Evolutionary conservation across 2,329 filamentous ascomycete genomes (phyloP).

Genomic region (Talaromyces sp.): DNA sequence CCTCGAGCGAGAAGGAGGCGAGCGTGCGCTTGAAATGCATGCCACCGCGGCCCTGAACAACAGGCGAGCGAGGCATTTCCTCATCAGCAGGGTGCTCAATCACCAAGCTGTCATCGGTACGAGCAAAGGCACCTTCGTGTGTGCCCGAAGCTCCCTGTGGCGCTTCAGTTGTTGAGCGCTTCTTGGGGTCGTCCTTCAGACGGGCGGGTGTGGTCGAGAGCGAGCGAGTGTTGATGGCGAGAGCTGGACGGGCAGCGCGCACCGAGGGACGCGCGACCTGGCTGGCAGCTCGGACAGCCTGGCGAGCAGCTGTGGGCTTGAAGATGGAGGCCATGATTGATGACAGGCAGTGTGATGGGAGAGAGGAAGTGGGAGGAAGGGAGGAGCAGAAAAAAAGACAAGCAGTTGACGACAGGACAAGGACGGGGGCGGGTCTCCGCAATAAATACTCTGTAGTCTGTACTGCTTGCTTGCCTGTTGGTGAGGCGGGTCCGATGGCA

Average conservation of each 20-base stretch:
- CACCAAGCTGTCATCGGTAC: conserved; percentile 72
- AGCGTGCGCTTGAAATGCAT: conserved; percentile 81
- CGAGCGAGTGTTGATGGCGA: conserved; percentile 18
- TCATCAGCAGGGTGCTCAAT: conserved; percentile 73
- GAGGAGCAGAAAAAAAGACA: background rate
- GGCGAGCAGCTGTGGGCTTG: conserved; percentile 22
- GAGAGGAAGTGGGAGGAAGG: background rate
- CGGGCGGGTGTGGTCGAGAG: conserved; percentile 27
- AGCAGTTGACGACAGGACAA: background rate
- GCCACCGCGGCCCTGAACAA: conserved; percentile 71
- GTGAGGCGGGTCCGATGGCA: conserved; percentile 2
- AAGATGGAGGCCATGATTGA: conserved; percentile 21
- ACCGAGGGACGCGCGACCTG: conserved; percentile 17
- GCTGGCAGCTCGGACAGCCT: conserved; percentile 20
- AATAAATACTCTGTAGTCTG: conserved; percentile 10
- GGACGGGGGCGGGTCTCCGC: background rate
- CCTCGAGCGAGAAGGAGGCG: conserved; percentile 79
- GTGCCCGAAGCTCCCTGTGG: conserved; percentile 25
- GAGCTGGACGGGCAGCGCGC: conserved; percentile 12
- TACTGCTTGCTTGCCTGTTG: background rate
- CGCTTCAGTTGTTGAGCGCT: conserved; percentile 25
- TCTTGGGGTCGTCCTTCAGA: conserved; percentile 18
- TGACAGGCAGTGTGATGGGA: background rate
- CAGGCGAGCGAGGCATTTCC: conserved; percentile 65
- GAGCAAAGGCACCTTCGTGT: conserved; percentile 65